Conservation (phyloP, 768 basidiomycete species). For the Leccinum boreale region DNA sequence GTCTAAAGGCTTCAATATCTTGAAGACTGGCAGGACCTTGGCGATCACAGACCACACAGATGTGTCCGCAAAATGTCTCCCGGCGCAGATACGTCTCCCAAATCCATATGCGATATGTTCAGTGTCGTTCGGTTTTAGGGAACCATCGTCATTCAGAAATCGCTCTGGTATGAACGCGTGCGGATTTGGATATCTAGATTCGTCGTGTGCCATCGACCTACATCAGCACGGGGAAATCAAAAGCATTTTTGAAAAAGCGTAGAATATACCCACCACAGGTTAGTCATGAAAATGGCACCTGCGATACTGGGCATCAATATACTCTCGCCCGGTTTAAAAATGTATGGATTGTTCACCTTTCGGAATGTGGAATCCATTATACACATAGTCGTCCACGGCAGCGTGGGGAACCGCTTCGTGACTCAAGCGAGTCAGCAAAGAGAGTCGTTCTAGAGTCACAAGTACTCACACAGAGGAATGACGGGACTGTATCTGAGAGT, state of each 20-base stretch:
- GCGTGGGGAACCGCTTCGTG: not conserved
- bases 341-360: not conserved
- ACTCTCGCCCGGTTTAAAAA: not conserved
- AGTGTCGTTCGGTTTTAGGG: not conserved
- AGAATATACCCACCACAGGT: not conserved
- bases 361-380: not conserved
- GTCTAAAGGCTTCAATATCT: not conserved
- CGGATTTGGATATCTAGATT: not conserved
- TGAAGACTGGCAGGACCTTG: not conserved
- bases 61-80: not conserved
- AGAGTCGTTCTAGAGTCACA: not conserved
- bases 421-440: not conserved
- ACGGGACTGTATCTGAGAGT: not conserved
- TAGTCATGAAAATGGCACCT: not conserved
- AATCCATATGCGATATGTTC: not conserved
- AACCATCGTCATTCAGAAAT: not conserved
- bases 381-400: not conserved
- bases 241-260: not conserved
- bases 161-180: not conserved
- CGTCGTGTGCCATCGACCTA: slow-evolving; percentile 1
- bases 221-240: not conserved
- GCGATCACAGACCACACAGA: not conserved
- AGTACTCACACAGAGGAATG: not conserved
- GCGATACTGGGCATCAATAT: not conserved
- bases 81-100: not conserved